Base-by-base conservation (phyloP, 2,329 filamentous ascomycete genomes). In the Pseudogymnoascus sp. region DNA sequence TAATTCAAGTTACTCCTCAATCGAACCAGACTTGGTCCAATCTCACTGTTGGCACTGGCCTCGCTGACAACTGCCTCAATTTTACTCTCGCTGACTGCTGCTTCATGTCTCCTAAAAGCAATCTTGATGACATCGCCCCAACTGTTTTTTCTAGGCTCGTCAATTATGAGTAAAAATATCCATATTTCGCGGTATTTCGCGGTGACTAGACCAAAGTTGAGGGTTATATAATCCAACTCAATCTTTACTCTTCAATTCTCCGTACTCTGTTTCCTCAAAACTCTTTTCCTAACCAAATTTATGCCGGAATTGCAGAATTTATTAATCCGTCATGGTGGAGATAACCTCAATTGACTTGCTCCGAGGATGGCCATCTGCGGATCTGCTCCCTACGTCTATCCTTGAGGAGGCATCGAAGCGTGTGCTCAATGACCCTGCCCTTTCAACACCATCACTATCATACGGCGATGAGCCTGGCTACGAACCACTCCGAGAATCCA, bases 391-490 rank as follows among this genome's bases (percentile, higher is more conserved):
- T 1, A 76, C 79, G 0, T 68, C 73, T 16, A 82, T 95, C 5
- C 81, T 96, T 8, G 90, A 91, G 5, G 82, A 83, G 2, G 73
- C 79, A 4, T 78, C 86, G 12, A 80, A 82, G 64, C 77, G 78
- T 61, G 84, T 87, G 7, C 81, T 96, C 59, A 79, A 83, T 12
- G 79, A 88, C 70, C 82, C 84, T 8, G 71, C 75, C 7, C 76
- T 88, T 63, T 84, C 82, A 63, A 77, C 81, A 2, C 83, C 86
- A 0, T 88, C 82, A n/a, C 81, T 96, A 38, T 81, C 87, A 64
- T 96, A 96, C 71, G 93, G 89, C 0, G 87, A 91, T 0, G 90
- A 96, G 73, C 78, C 84, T 46, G 93, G 93, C 28, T 89, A 89
- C 70, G 76, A 81, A 66, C 85, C 86, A n/a, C 79, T 95, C 38